Conservation (phyloP, 148 eudicot species). For the Chenopodium album region DNA sequence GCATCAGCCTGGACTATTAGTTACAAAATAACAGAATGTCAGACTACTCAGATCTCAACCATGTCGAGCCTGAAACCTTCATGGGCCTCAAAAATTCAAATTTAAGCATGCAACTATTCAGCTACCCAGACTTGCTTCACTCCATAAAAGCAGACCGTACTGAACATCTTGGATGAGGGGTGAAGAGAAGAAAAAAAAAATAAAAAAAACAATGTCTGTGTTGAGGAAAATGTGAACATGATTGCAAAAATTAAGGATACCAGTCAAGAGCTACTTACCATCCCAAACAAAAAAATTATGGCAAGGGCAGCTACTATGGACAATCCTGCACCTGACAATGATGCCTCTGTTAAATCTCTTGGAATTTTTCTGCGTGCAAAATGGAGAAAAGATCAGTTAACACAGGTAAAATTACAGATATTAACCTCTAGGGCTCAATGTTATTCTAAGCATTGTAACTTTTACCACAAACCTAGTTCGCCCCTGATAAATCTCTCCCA, state of each 20-base stretch:
- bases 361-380: constrained; percentile 85
- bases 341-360: constrained; percentile 97
- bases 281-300: constrained; percentile 92
- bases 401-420: not conserved
- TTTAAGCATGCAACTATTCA: no score
- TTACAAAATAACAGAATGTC: no score
- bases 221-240: constrained; percentile 3
- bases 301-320: constrained; percentile 78
- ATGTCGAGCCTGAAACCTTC: no score
- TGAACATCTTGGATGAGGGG: not conserved
- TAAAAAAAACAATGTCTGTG: not conserved
- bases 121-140: no score
- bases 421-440: not conserved
- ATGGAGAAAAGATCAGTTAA: constrained; percentile 1
- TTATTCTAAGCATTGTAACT: not conserved
- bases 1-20: no score
- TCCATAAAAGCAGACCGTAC: not conserved
- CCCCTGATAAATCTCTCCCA: not conserved
- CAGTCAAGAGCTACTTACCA: constrained; percentile 55
- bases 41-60: no score
- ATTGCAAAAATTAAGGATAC: constrained; percentile 6
- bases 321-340: constrained; percentile 93
- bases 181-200: no score
- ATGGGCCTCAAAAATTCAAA: no score
- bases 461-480: not conserved